Conservation (phyloP, 371 early-diverging fungal species). For the Rhizopus sp. region DNA sequence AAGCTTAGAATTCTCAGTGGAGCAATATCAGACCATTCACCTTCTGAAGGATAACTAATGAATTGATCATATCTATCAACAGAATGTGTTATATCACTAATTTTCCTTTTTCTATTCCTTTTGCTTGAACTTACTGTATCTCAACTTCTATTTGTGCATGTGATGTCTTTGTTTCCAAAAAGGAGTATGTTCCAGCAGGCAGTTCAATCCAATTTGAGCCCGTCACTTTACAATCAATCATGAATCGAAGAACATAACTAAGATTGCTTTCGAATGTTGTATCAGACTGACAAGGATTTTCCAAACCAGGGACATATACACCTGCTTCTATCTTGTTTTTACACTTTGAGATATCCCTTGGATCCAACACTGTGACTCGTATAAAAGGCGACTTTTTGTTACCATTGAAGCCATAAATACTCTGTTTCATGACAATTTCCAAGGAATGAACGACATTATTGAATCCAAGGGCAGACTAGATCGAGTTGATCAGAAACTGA, state of each 20-base stretch:
- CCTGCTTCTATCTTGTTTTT: slow-evolving; percentile 57
- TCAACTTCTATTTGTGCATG: slow-evolving; percentile 87
- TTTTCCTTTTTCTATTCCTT: neutral
- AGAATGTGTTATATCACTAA: slow-evolving; percentile 4
- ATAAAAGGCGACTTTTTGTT: slow-evolving; percentile 69
- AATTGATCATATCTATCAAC: slow-evolving; percentile 67
- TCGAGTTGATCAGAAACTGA: neutral
- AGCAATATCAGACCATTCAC: slow-evolving; percentile 93
- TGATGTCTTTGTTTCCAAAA: slow-evolving; percentile 52
- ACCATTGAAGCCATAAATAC: slow-evolving; percentile 83
- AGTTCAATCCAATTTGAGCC: slow-evolving; percentile 96
- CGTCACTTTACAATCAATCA: slow-evolving; percentile 91
- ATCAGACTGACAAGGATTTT: slow-evolving; percentile 42
- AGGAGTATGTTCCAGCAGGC: slow-evolving; percentile 68
- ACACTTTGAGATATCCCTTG: slow-evolving; percentile 48
- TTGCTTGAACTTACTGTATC: slow-evolving; percentile 44
- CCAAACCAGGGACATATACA: slow-evolving; percentile 51
- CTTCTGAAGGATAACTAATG: slow-evolving; percentile 86
- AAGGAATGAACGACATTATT: slow-evolving; percentile 52
- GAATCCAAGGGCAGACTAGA: slow-evolving; percentile 27
- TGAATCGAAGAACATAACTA: slow-evolving; percentile 91
- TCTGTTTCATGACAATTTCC: slow-evolving; percentile 72
- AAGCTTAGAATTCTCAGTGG: slow-evolving; percentile 97
- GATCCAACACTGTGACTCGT: slow-evolving; percentile 67
- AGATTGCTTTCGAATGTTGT: slow-evolving; percentile 93